Base-by-base conservation (phyloP, 208 protist genomes). In the Zelonia costaricensis region DNA sequence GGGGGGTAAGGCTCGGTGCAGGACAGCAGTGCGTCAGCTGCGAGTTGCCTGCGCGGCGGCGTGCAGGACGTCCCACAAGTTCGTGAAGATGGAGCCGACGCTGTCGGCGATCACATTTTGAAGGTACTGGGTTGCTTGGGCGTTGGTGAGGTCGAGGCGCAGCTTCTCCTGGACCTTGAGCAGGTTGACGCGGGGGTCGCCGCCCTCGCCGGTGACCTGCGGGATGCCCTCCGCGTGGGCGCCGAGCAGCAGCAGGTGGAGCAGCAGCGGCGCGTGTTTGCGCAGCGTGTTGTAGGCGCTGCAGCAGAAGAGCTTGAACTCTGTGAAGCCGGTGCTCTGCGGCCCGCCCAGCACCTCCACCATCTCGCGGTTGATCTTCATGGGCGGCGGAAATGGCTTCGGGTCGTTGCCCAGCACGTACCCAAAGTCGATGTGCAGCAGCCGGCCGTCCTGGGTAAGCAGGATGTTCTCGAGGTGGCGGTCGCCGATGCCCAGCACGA, bases 351-450 rank as follows among this genome's bases (percentile, higher is more conserved):
- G 78, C 15, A 79, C 81, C 55, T 90, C 88, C 30, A 97, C 69
- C 85, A 97, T 96, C 74, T 97, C 90, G 55, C 87, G 80, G 45
- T 69, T 91, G 38, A 99, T 85, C 69, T 98, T 98, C 89, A 99
- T 98, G n/a, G 96, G 97, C 36, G 97, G 95, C 13, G 97, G 88
- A 45, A 98, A 98, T 4, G 95, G 96, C 69, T 99, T 99, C 10
- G 98, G 97, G 75, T 99, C 98, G 72, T 89, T 76, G 35, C 98
- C 98, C 15, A 99, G 64, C 54, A 99, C 98, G 73, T 92, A 99
- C 10, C 98, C 97, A 81, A 99, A 99, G 80, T 99, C 98, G 74
- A 99, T 98, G 70, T 99, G 98, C 55, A 99, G 88, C 35, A 99
- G 71, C 31, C 93, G 77, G 22, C 98, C 98, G 54, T 96, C 86